Evolutionary conservation across 192 early-diverging fungal species (phyloP).

Genomic region (Coemansia sp.): DNA sequence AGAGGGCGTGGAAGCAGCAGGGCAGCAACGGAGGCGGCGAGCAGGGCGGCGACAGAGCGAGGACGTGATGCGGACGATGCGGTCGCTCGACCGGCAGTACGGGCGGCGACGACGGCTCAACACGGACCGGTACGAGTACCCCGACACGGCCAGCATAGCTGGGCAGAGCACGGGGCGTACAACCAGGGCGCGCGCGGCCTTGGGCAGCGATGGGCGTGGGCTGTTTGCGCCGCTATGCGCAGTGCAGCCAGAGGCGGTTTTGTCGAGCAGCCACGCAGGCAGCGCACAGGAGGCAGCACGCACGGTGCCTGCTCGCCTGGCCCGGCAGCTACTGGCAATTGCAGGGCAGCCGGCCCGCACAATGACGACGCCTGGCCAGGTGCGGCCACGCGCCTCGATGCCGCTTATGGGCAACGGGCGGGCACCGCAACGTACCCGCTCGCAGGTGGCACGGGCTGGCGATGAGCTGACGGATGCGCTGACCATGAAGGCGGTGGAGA

Average conservation of each 20-base stretch:
- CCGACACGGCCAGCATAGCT: neutral
- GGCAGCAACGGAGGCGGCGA: conserved; percentile 12
- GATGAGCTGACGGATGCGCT: conserved; percentile 47
- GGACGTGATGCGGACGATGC: conserved; percentile 48
- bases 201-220: conserved; percentile 32
- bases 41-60: conserved; percentile 34
- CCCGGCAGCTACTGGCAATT: conserved; percentile 26
- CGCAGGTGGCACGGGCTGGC: conserved; percentile 21
- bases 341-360: conserved; percentile 6
- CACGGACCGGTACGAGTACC: conserved; percentile 17
- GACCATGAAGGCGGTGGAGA: conserved; percentile 54
- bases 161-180: neutral
- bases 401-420: conserved; percentile 32
- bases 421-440: conserved; percentile 34
- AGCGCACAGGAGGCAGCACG: conserved; percentile 2
- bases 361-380: neutral
- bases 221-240: conserved; percentile 37
- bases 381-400: conserved; percentile 51
- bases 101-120: conserved; percentile 48
- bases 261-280: conserved; percentile 2
- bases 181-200: neutral
- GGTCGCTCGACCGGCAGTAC: conserved; percentile 49
- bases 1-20: conserved; percentile 1
- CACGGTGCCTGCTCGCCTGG: conserved; percentile 20
- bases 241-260: conserved; percentile 20